Evolutionary conservation across 257 asterid genomes (phyloP), one percentile per base, ranked within the genome.

Genomic region (Voacanga thouarsii): DNA sequence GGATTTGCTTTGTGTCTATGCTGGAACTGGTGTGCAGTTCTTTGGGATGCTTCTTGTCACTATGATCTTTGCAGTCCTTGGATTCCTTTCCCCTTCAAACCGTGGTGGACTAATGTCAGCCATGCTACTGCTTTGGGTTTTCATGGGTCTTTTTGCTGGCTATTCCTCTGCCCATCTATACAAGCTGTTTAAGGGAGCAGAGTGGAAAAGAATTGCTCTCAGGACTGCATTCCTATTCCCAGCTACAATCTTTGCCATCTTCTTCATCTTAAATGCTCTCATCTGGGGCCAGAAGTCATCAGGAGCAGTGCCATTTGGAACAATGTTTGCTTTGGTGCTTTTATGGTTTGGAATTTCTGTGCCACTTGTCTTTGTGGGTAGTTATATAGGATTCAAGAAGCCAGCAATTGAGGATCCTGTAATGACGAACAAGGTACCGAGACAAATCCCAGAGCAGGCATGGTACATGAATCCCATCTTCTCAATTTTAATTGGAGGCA

Each of bases 51-150:
- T 87, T 30, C 85, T 91, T 37, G 94, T 91, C 45, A 89, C 91
- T 7, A 89, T 91, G 94, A 84, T 89, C 66, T 91, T 91, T 49
- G 96, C 96, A 4, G 87, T 89, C 26, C 92, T 91, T 0, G 96
- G 96, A 0, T 91, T 91, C 84, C 87, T 91, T 16, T 91, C 96
- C 64, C 96, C 96, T 77, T 91, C 97, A 61, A 91, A 91, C 85
- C 85, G 97, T 26, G 97, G 97, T 71, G 94, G 97, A 12, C 74
- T 91, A 66, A 91, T 91, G 95, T 89, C 97, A 5, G 94, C 97
- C 3, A 87, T 91, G 94, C 88, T 91, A 69, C 90, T 91, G 75
- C 91, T 91, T 74, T 91, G 97, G 97, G 97, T 88, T 18, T 88
- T 91, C 84, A 91, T 91, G 97, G 97, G 97, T 59, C 70, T 91